Evolutionary conservation across 2,329 filamentous ascomycete species (phyloP), one percentile per base, ranked within the genome.

Genomic region (Colletotrichum scovillei): DNA sequence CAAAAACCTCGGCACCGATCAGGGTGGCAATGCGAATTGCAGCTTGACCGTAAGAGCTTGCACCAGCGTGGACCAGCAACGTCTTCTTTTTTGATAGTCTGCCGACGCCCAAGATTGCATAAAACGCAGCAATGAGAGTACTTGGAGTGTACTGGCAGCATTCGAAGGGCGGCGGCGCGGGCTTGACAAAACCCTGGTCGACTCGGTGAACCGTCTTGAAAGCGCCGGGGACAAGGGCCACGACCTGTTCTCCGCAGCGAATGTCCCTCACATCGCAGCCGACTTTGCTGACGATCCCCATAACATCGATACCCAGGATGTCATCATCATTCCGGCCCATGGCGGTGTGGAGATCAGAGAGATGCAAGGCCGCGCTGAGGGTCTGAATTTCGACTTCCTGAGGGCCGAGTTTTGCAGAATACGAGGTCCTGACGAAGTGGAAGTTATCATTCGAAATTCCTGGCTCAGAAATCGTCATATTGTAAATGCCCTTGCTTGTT

Each of bases 51-150:
- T 84, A 79, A 0, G 81, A 80, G 60, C 86, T 84, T 4, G 84
- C 82, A 3, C 82, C 87, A 11, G 81, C 81, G 64, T 87, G 84
- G 22, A 89, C 79, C 4, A 89, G 79, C 5, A 88, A 80, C 3
- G 75, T 81, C 14, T 81, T 77, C 0, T 77, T 78, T 0, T 69
- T 65, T 2, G 74, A 67, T 7, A 85, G 77, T 0, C 73, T 70
- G 0, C 79, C 80, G 46, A 80, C 53, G 14, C 79, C 72, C 3
- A 77, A 30, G 7, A 90, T 77, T 2, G 81, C 82, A 69, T 88
- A 84, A 67, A 83, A 82, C 1, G 86, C 87, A 5, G 85, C 83
- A 26, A 83, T 74, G 63, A 83, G 82, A 0, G 82, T 78, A 1
- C 85, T 82, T 0, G 85, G 84, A 70, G 1, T 76, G 26, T 75